Percentiles rank a stretch among this genome's conserved stretches.
Evolutionary conservation across 108 stramenopile species (phyloP).

Genomic region (Bacterosira constricta): DNA sequence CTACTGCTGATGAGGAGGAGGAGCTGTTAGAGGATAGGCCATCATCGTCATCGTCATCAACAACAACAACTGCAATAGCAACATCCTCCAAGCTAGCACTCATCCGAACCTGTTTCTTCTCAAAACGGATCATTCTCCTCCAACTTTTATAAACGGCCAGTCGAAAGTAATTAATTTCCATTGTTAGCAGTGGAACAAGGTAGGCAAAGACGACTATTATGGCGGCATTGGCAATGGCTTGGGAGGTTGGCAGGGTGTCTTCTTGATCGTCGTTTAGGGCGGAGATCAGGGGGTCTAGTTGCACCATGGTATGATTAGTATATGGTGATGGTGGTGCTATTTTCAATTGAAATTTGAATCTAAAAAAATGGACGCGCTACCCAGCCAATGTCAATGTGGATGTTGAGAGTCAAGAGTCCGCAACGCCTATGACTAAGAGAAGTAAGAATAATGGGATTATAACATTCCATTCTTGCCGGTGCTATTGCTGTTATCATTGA

Average conservation of each 20-base stretch:
- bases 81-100: too few species aligned
- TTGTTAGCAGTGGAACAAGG: constrained; percentile 36
- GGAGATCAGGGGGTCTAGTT: constrained; percentile 6
- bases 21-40: background rate
- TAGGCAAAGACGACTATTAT: constrained; percentile 39
- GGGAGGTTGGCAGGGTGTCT: constrained; percentile 9
- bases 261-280: constrained; percentile 3
- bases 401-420: too few species aligned
- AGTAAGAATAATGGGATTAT: too few species aligned
- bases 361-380: too few species aligned
- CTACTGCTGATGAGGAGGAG: background rate
- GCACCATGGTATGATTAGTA: background rate
- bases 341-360: background rate
- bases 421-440: too few species aligned
- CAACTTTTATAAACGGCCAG: constrained; percentile 34
- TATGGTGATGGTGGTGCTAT: too few species aligned
- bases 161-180: constrained; percentile 52
- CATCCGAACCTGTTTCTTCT: too few species aligned
- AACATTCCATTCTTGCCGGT: too few species aligned
- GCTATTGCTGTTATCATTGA: too few species aligned
- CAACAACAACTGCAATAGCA: too few species aligned
- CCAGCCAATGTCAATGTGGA: too few species aligned
- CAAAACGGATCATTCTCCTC: constrained; percentile 14
- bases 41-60: background rate
- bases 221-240: constrained; percentile 27